These are phyloP conservation scores for Breviolum minutum DNA, from an alignment of 73 alveolate genomes.

Conservation along the genomic window DNA sequence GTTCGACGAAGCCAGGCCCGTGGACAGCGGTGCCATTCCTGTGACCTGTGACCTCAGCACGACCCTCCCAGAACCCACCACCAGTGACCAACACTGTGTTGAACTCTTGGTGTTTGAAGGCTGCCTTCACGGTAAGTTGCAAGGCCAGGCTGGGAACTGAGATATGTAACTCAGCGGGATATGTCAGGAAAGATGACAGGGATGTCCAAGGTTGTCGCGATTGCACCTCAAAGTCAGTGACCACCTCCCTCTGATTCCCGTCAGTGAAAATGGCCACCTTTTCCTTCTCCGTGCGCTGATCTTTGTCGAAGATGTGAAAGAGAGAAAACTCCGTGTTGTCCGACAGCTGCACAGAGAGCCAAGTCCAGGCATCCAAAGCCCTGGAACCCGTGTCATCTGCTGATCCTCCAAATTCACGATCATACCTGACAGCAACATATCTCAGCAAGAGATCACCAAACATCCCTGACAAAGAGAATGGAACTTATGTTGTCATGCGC, in stretches of 20 bases:
- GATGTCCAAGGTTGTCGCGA: not conserved
- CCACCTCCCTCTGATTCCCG: not conserved
- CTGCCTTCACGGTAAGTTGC: not conserved
- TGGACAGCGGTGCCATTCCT: not conserved
- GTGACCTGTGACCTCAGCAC: not conserved
- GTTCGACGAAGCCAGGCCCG: not conserved
- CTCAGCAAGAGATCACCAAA: too few relatives aligned
- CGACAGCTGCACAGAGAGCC: not conserved
- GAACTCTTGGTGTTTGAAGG: not conserved
- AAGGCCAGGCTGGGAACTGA: not conserved
- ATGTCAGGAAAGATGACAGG: not conserved
- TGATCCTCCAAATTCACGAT: not conserved
- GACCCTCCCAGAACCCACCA: not conserved
- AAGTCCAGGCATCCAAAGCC: not conserved
- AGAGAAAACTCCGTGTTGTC: not conserved
- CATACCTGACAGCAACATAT: not conserved
- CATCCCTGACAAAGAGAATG: too few relatives aligned
- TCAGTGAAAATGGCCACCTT: not conserved
- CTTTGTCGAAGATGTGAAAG: not conserved
- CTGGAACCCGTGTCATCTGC: not conserved
- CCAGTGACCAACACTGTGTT: not conserved
- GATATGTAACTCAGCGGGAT: not conserved
- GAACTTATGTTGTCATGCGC: too few relatives aligned
- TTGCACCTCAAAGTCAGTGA: not conserved
- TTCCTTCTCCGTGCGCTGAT: not conserved